Evolutionary conservation across 1,284 basidiomycete species (phyloP), one percentile per base, ranked within the genome.

Genomic region (Cutaneotrichosporon cutaneum): DNA sequence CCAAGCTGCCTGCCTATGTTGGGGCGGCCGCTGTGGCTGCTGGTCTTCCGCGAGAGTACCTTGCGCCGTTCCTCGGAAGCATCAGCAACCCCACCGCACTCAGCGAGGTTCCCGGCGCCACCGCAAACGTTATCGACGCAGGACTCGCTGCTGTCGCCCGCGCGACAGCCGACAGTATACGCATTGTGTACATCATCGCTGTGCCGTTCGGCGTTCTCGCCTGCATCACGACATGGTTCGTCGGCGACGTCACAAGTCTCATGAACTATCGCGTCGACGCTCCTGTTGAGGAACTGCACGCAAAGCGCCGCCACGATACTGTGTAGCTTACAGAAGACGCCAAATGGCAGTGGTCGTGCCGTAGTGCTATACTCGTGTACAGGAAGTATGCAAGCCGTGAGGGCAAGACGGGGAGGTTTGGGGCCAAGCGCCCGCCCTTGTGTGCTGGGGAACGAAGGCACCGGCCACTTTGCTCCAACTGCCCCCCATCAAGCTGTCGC

Each of bases 241-340:
- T 63, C 11, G 54, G 56, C 33, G 62, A 63, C 52, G n/a, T 61
- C 26, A 54, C 58, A 1, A 24, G 3, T 16, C 30, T 63, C 11
- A 63, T 63, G 62, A 60, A 26, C 27, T 63, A 63, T 27, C 39
- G 54, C 8, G 62, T 63, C 27, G 62, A 63, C 33, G 62, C 62
- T 0, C 62, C 62, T 0, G 55, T 63, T 2, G 62, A 63, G 58
- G 58, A 60, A 24, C 58, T 63, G 1, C 55, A 63, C 27, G 62
- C 51, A 10, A 59, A 39, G 60, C 55, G 14, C 35, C 35, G 10
- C 35, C 35, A 14, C 5, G 56, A 4, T 8, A 27, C 35, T 36
- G 35, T 16, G 35, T 36, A 36, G 35, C n/a, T n/a, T n/a, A n/a
- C n/a, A n/a, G n/a, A n/a, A n/a, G n/a, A n/a, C n/a, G n/a, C n/a